Base-by-base conservation (phyloP, 2,329 filamentous ascomycete species). In the Lasiodiplodia sp. region DNA sequence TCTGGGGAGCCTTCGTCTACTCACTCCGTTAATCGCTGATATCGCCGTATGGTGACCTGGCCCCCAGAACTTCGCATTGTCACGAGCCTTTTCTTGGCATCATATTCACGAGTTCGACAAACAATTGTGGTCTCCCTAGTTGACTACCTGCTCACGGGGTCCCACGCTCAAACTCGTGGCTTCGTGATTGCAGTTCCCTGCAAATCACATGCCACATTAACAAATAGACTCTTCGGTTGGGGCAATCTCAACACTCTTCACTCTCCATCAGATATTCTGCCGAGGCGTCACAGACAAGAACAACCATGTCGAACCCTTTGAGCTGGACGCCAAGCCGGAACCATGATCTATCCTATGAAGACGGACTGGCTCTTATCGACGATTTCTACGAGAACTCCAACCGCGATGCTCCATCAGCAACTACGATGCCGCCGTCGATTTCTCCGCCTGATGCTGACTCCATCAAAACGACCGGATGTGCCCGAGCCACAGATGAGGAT, bases 341-440 rank as follows among this genome's bases (percentile, higher is more conserved):
- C 51, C 52, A 40, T 10, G 34, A 66, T 4, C n/a, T 66, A 18
- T 56, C 63, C 1, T 56, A 44, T n/a, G 63, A 66, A 28, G 63
- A 66, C n/a, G 63, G 63, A 16, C 23, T 66, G 8, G 51, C 37
- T 21, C 40, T 66, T 12, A 66, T 66, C 51, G 63, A 66, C 34
- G 31, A 18, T 16, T 66, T 66, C 37, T 66, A 44, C 21, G 63
- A 64, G 18, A 10, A n/a, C 44, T n/a, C 28, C n/a, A 14, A 18
- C 18, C 18, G n/a, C 37, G n/a, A 31, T 4, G 31, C 47, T 11
- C 23, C 44, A 12, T 11, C 40, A 10, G 11, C 21, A 21, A 23
- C 25, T 14, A 0, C 28, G 16, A 16, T 16, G 18, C 34, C 12
- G 25, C 14, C 31, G 3, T 6, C 47, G 16, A 49, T 10, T 1